Evolutionary conservation across 768 basidiomycete genomes (phyloP), one percentile per base, ranked within the genome.

Genomic region (Fomitopsis pulvina): DNA sequence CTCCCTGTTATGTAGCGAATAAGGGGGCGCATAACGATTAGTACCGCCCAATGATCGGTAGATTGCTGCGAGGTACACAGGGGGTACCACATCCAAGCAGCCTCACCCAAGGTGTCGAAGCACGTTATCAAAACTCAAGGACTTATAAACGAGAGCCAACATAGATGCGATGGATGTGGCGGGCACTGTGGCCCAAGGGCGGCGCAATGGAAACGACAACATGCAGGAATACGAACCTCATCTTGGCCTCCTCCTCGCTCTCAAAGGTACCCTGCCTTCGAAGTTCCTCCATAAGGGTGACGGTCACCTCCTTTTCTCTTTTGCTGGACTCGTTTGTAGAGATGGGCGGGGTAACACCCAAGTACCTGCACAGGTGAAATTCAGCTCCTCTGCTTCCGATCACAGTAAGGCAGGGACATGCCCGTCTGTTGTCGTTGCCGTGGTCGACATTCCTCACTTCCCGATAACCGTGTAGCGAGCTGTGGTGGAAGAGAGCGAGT

Each of bases 221-320:
- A 37, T 30, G 46, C 52, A 34, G 21, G 24, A 46, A 55, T 11
- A 64, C 87, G 71, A 64, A 96, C 95, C 95, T 84, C 54, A 80
- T 85, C 67, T 86, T 79, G 24, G 89, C 76, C 67, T 97, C 93
- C 47, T 90, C 85, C 53, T 92, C 88, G 41, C 76, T 82, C 70
- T 97, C 95, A 66, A 96, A 95, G 2, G 85, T 85, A 50, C 87
- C 85, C 61, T 95, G 85, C 41, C 79, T 72, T 61, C 82, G 77
- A 27, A 99, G 77, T 66, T 99, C 95, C 50, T 91, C 84, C 87
- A 97, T 90, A 46, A 99, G 72, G 5, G 88, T 86, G 16, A 73
- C 61, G 0, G 89, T 92, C 20, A 92, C 87, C 66, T 88, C 86
- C 65, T 83, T 85, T 69, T 92, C 90, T 59, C 83, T 76, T 52